Evolutionary conservation across 2,329 filamentous ascomycete species (phyloP), one percentile per base, ranked within the genome.

Genomic region (Chaetomium olivaceum): DNA sequence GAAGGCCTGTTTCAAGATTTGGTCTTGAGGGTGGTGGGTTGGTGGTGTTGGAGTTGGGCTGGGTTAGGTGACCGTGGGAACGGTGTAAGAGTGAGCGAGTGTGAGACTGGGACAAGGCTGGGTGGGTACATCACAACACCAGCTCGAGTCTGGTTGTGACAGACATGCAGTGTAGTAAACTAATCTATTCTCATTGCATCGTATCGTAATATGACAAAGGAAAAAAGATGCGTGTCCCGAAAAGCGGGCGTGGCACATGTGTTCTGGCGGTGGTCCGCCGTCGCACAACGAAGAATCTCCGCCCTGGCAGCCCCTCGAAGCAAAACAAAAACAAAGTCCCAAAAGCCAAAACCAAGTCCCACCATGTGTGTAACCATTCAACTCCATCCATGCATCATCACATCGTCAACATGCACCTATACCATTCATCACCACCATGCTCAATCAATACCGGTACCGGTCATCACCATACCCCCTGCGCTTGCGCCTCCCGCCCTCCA

Each of bases 391-490:
- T 48, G 46, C 46, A 23, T 14, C 51, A 31, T 31, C 51, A 16
- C 27, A 3, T 27, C 39, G 16, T 43, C 39, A 36, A 36, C 33
- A 36, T 36, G 33, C 33, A 36, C 33, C 27, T 3, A n/a, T 27
- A 31, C 19, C 51, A 16, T 21, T 2, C 12, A 27, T 14, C 6
- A 46, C 43, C n/a, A 9, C 43, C 52, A 19, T 39, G 54, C 56
- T 60, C 57, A 64, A 51, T 60, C 57, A 64, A 51, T 71, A 70
- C 54, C 65, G 48, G 39, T 71, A 72, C 64, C 64, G 59, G 46
- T 68, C 69, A 55, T 67, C 67, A 11, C 19, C 59, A 61, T 63
- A 74, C 21, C 74, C 68, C 70, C 71, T 70, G 27, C 71, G 65
- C 61, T 69, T 69, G 62, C 67, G 63, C 62, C 65, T 58, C 56